Conservation (phyloP, 805 yeast species). For the Grigorovia humatica region DNA sequence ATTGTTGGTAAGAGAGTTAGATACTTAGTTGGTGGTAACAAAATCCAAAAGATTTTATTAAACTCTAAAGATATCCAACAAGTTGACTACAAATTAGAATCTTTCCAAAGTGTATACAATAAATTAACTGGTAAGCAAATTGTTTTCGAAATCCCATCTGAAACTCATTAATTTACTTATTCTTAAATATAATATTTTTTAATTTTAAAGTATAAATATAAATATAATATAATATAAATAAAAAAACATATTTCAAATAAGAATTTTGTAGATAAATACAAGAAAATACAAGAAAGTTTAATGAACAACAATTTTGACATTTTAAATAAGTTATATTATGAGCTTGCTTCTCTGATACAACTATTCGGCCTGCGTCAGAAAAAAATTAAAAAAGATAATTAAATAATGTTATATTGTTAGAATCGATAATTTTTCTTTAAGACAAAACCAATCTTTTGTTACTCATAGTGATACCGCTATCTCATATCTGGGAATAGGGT, state of each 20-base stretch:
- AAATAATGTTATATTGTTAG: no score
- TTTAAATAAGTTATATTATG: no score
- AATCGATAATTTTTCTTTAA: no score
- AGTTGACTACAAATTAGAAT: slow-evolving; percentile 97
- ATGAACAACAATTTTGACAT: not conserved
- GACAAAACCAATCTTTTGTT: no score
- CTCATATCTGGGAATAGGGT: no score
- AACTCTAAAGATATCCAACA: slow-evolving; percentile 96
- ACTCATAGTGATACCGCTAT: no score
- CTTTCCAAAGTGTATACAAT: slow-evolving; percentile 97
- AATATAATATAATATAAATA: not conserved
- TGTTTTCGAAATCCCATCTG: slow-evolving; percentile 83
- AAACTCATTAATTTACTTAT: slow-evolving; percentile 24
- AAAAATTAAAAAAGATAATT: no score
- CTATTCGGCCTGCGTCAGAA: not conserved
- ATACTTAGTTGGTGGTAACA: slow-evolving; percentile 98
- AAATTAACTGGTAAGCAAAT: slow-evolving; percentile 99
- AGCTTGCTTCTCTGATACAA: not conserved
- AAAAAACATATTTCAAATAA: not conserved
- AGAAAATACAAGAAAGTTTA: not conserved
- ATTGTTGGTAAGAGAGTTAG: slow-evolving; percentile 98
- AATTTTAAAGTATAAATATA: not conserved
- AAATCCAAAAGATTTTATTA: slow-evolving; percentile 93
- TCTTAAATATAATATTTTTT: not conserved
- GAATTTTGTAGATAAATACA: not conserved